Base-by-base conservation (phyloP, 306 rosid genomes). In the Begonia loranthoides region DNA sequence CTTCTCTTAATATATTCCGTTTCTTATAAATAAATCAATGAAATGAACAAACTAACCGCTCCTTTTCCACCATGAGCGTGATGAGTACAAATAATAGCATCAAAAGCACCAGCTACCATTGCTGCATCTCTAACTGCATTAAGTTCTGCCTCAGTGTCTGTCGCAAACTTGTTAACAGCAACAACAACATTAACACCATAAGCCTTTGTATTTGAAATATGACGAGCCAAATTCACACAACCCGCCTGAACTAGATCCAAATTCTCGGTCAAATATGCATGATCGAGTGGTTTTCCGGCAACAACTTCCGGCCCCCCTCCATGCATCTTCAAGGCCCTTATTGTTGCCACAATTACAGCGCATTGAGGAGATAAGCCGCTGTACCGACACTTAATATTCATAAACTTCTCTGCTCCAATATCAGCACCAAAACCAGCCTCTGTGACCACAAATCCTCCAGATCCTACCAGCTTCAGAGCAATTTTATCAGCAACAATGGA, bases 341-440 rank as follows among this genome's bases (percentile, higher is more conserved):
- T 76, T 5, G 99, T 90, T 28, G 99, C 95, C 67, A 90, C 99
- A 41, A 90, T 54, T 50, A 90, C 71, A 8, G 95, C 94, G 66
- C 99, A 90, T 58, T 86, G 99, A 39, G 99, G 95, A 60, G 64
- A 80, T 81, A 90, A 74, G 51, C 88, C 94, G 50, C 99, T 90
- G 58, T 86, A 86, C 17, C 95, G 74, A 62, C 99, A 86, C 69
- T 90, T 90, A 49, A 90, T 90, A 65, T 90, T 90, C 95, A 90
- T 78, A 60, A 90, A 90, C 75, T 90, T 90, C 50, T 90, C 99
- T 9, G 95, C 59, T 40, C 99, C 99, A 51, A 90, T 90, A 73
- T 90, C 99, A 69, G 99, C 76, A 52, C 99, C 99, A 34, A 90
- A 90, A 65, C 99, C 99, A 21, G 99, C 99, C 74, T 90, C 99